phyloP scores from a whole-genome alignment of 768 basidiomycete genomes.

The Holtermannia corniformis region DNA sequence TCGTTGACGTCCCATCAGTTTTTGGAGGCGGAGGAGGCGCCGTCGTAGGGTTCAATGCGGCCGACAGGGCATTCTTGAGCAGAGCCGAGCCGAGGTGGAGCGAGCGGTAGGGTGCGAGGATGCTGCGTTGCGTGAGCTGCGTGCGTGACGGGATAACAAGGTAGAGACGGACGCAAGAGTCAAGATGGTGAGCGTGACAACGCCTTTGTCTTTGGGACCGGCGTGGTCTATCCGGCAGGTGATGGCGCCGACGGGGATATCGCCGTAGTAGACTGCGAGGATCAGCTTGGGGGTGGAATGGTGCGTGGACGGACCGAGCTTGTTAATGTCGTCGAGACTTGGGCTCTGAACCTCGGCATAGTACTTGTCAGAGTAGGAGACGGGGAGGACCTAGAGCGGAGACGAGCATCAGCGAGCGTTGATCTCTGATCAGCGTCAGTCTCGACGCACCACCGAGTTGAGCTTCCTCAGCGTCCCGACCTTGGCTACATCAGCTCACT shows the following conservation, averaged over 20 bases:
- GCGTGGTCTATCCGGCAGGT: slow-evolving; percentile 32
- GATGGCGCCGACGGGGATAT: slow-evolving; percentile 40
- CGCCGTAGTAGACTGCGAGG: slow-evolving; percentile 35
- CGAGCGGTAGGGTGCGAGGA: slow-evolving; percentile 39
- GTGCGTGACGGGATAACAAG: background rate
- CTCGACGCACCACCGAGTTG: slow-evolving; percentile 26
- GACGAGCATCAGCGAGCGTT: too few species aligned
- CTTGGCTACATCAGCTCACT: slow-evolving; percentile 1
- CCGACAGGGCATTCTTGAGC: slow-evolving; percentile 20
- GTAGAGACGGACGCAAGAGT: slow-evolving; percentile 31
- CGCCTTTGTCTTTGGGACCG: slow-evolving; percentile 16
- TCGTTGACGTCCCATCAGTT: slow-evolving; percentile 23
- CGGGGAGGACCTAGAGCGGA: slow-evolving; percentile 23
- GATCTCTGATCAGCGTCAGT: background rate
- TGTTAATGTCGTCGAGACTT: slow-evolving; percentile 35
- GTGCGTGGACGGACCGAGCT: slow-evolving; percentile 27
- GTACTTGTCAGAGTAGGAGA: slow-evolving; percentile 37
- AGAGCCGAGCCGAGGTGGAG: slow-evolving; percentile 33
- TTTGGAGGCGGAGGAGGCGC: slow-evolving; percentile 28
- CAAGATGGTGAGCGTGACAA: slow-evolving; percentile 32
- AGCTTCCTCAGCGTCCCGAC: slow-evolving; percentile 35
- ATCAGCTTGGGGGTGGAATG: background rate
- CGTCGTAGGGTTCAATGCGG: slow-evolving; percentile 24
- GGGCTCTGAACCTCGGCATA: slow-evolving; percentile 36
- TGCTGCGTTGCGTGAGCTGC: slow-evolving; percentile 10